Base-by-base conservation (phyloP, 2,329 filamentous ascomycete species). In the Epichloe gansuensis region DNA sequence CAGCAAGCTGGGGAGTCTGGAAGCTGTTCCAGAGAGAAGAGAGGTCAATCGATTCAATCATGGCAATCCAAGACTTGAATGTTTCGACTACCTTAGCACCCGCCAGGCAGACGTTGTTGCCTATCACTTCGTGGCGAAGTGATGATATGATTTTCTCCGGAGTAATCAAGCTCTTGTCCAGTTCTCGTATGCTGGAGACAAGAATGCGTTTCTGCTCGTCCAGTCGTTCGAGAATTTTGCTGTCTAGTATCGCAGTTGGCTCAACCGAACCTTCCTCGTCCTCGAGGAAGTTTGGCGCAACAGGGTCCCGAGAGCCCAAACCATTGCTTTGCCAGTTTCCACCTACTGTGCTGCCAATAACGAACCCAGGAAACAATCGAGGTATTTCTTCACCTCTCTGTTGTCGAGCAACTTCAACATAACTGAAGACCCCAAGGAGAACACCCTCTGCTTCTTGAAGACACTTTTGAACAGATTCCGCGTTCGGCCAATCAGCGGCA, bases 401-500 rank as follows among this genome's bases (percentile, higher is more conserved):
- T 66, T 95, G 88, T 60, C 89, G 83, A 15, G 93, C 93, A 46
- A 97, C 88, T 65, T 97, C 91, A 38, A 97, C 91, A 67, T 95
- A 98, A 64, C 89, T 93, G 67, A 91, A 95, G 5, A 98, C 91
- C 5, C 91, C 91, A 52, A 93, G 80, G 53, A 97, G 77, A 23
- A 98, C 91, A 47, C 93, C 93, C 57, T 98, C 93, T n/a, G 93
- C 93, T 72, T 98, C 93, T 65, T 94, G 89, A 58, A 97, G 71
- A 63, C 93, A 98, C 67, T 98, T 98, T 52, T 93, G 85, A 56
- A 91, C 87, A 0, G 91, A 94, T 68, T 98, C 93, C 15, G 88
- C 84, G 52, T 91, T 90, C 8, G 91, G 91, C 82, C 90, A 97
- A 70, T 98, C 93, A 37, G 91, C 88, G 5, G 91, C 90, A 41